These are phyloP conservation scores for Eleusine coracana DNA, from an alignment of 176 grass and related monocot species.

Conservation along the genomic window DNA sequence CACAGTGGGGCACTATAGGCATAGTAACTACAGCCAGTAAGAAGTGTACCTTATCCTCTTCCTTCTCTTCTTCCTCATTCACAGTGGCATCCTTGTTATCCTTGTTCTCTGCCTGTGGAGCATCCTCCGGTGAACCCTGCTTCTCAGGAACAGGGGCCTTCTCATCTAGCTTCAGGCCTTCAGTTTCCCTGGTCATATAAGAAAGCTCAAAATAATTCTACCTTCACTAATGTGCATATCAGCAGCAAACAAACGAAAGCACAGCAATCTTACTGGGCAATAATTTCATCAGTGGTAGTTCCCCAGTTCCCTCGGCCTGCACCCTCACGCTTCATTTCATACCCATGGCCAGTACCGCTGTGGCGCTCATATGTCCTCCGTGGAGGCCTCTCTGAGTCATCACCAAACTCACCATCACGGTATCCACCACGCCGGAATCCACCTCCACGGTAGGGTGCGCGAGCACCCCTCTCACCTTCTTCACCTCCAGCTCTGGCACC, in stretches of 20 bases:
- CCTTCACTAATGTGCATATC: background rate
- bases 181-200: conserved; percentile 63
- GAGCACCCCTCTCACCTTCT: conserved; percentile 53
- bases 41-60: conserved; percentile 79
- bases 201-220: conserved; percentile 31
- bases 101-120: conserved; percentile 46
- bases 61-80: conserved; percentile 69
- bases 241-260: background rate
- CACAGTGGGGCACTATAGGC: background rate
- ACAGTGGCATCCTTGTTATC: conserved; percentile 54
- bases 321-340: conserved; percentile 78
- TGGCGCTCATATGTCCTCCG: conserved; percentile 75
- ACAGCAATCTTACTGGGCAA: conserved; percentile 50
- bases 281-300: conserved; percentile 63
- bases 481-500: conserved; percentile 56
- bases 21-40: background rate
- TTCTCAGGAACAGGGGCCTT: conserved; percentile 66
- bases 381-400: conserved; percentile 57
- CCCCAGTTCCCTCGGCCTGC: conserved; percentile 93
- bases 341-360: conserved; percentile 80
- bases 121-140: conserved; percentile 50
- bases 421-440: conserved; percentile 58
- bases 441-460: conserved; percentile 53
- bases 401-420: conserved; percentile 54
- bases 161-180: conserved; percentile 56